Evolutionary conservation across 2,329 filamentous ascomycete species (phyloP).

Genomic region (Pleurostoma richardsiae): DNA sequence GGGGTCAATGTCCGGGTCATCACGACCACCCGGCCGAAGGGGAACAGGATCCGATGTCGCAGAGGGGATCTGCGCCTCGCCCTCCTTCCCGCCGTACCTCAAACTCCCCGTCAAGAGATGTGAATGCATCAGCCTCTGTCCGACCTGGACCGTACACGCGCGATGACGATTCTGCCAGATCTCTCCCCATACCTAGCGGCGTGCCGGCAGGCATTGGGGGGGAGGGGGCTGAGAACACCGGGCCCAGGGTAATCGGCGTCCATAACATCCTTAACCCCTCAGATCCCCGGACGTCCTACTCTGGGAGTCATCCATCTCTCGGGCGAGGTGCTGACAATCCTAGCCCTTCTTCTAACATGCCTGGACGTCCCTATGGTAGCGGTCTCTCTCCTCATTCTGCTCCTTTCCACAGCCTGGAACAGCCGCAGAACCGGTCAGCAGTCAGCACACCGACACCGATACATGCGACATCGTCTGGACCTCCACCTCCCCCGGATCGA

Average conservation of each 20-base stretch:
- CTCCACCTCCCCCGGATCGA: conserved; percentile 21
- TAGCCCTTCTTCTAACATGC: conserved; percentile 11
- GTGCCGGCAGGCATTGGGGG: conserved; percentile 21
- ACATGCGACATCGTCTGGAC: conserved; percentile 8
- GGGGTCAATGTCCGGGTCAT: conserved; percentile 54
- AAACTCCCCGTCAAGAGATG: conserved; percentile 34
- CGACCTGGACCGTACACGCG: conserved; percentile 21
- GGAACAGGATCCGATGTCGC: conserved; percentile 61
- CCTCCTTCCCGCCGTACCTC: conserved; percentile 47
- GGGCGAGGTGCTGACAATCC: conserved; percentile 13
- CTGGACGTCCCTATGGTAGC: conserved; percentile 14
- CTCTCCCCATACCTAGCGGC: conserved; percentile 18
- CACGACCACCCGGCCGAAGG: conserved; percentile 45
- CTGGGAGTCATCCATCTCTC: conserved; percentile 8
- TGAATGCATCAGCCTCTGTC: conserved; percentile 19
- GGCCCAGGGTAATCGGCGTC: conserved; percentile 30
- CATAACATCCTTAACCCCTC: conserved; percentile 39
- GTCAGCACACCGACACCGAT: conserved; percentile 4
- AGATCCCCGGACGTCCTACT: conserved; percentile 18
- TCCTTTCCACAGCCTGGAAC: conserved; percentile 9
- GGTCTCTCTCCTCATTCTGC: conserved; percentile 16
- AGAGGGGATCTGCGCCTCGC: conserved; percentile 52
- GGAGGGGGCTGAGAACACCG: conserved; percentile 18
- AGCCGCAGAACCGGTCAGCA: not conserved
- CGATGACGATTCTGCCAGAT: conserved; percentile 20